A percentile compares a stretch with the other conserved stretches of the same genome.
These are phyloP conservation scores for Nitzschia sp. DNA, from an alignment of 108 stramenopile genomes.

Conservation along the genomic window DNA sequence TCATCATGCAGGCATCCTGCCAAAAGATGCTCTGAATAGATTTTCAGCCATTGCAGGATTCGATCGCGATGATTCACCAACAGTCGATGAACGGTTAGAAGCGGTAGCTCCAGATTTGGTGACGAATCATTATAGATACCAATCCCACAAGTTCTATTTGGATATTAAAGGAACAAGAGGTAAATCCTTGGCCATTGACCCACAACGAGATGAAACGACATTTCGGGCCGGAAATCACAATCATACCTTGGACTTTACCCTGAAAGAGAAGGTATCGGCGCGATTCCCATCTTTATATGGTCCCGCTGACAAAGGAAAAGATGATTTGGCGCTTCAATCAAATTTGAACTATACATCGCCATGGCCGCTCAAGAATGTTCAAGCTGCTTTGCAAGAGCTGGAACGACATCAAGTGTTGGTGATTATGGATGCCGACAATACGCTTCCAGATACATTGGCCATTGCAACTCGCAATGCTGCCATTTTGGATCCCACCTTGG, in stretches of 20 bases:
- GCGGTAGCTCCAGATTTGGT: not conserved
- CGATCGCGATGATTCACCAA: slow-evolving; percentile 4
- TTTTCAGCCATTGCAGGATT: slow-evolving; percentile 2
- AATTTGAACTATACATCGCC: slow-evolving; percentile 6
- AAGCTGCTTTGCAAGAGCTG: slow-evolving; percentile 3
- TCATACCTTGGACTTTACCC: not conserved
- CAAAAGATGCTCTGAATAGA: not conserved
- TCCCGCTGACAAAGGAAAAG: not conserved
- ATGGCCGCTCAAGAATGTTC: slow-evolving; percentile 3
- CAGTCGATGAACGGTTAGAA: not conserved
- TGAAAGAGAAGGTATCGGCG: not conserved
- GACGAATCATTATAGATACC: slow-evolving; percentile 11
- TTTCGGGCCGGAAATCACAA: slow-evolving; percentile 1
- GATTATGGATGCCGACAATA: slow-evolving; percentile 12
- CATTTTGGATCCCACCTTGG: slow-evolving; percentile 19
- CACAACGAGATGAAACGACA: slow-evolving; percentile 1
- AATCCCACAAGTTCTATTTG: slow-evolving; percentile 14
- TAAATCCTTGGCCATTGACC: not conserved
- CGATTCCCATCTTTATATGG: slow-evolving; percentile 2
- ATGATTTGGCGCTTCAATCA: not conserved
- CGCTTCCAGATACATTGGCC: not conserved
- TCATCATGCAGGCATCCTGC: slow-evolving; percentile 11
- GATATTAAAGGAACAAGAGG: slow-evolving; percentile 14
- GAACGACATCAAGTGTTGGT: slow-evolving; percentile 19
- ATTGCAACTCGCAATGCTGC: slow-evolving; percentile 7